These are phyloP conservation scores for Tetradesmus obliquus DNA, from an alignment of 139 green algal genomes.

Conservation along the genomic window DNA sequence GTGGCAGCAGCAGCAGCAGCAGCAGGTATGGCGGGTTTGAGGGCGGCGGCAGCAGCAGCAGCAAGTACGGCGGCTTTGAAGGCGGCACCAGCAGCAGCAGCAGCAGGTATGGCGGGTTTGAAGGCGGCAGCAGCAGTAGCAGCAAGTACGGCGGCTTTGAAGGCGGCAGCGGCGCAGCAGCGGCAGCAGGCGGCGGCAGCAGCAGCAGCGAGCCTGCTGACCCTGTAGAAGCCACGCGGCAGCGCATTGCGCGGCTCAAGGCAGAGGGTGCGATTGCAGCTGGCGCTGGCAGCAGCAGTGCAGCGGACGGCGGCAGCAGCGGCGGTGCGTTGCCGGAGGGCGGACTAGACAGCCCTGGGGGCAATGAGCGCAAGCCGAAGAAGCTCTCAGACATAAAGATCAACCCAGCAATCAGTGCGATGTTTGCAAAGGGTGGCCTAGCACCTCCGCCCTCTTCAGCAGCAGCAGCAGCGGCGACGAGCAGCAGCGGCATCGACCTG, in stretches of 20 bases:
- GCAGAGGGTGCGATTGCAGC: conserved; percentile 47
- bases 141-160: not conserved
- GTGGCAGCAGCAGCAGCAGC: conserved; percentile 38
- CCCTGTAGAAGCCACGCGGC: conserved; percentile 75
- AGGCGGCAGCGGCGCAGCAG: not conserved
- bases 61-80: not conserved
- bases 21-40: conserved; percentile 38
- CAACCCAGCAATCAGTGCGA: conserved; percentile 79
- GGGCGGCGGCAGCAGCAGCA: not conserved
- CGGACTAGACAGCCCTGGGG: conserved; percentile 15
- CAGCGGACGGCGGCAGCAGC: conserved; percentile 3
- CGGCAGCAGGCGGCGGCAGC: not conserved
- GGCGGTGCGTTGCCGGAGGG: not conserved
- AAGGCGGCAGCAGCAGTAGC: conserved; percentile 21
- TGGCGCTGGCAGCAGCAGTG: not conserved
- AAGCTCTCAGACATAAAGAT: conserved; percentile 84
- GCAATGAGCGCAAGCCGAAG: conserved; percentile 60
- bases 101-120: not conserved
- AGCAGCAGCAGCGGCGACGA: conserved; percentile 1
- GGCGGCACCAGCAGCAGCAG: conserved; percentile 25
- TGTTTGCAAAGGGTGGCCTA: conserved; percentile 58
- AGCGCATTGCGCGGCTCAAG: conserved; percentile 78
- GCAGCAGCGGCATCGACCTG: conserved; percentile 53
- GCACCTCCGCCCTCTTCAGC: not conserved
- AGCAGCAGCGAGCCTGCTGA: conserved; percentile 53